Evolutionary conservation across 805 yeast genomes (phyloP).

Genomic region (Saturnispora zaruensis): DNA sequence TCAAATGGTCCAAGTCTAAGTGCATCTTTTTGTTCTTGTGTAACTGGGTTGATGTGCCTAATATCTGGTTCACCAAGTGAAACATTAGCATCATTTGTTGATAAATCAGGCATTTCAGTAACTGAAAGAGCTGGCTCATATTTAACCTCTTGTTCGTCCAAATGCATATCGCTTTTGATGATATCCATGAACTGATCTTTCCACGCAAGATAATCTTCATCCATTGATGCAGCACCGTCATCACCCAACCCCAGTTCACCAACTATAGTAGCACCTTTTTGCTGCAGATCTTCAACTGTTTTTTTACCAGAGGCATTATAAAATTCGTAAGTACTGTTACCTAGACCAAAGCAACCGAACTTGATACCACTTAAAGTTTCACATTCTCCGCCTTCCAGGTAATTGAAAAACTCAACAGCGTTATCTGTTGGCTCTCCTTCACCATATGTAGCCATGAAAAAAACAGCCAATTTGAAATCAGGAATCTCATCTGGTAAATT

Average conservation of each 20-base stretch:
- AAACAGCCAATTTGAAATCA: slow-evolving; percentile 36
- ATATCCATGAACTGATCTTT: slow-evolving; percentile 67
- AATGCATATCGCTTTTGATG: slow-evolving; percentile 1
- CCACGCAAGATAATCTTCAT: slow-evolving; percentile 88
- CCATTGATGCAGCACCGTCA: slow-evolving; percentile 83
- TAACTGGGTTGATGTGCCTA: slow-evolving; percentile 33
- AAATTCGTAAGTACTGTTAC: slow-evolving; percentile 84
- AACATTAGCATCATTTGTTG: slow-evolving; percentile 26
- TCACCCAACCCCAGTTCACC: slow-evolving; percentile 81
- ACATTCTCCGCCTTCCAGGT: slow-evolving; percentile 18
- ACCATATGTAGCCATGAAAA: slow-evolving; percentile 85
- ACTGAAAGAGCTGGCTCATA: slow-evolving; percentile 56
- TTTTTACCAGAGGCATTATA: slow-evolving; percentile 73
- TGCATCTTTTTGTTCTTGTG: slow-evolving; percentile 11
- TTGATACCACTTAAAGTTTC: neutral
- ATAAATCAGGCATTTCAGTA: slow-evolving; percentile 18
- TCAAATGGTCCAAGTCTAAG: slow-evolving; percentile 21
- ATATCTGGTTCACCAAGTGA: slow-evolving; percentile 78
- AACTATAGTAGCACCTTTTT: slow-evolving; percentile 53
- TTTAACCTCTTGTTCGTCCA: slow-evolving; percentile 7
- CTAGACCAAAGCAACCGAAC: slow-evolving; percentile 78
- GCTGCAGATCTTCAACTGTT: slow-evolving; percentile 38
- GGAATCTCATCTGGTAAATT: slow-evolving; percentile 51
- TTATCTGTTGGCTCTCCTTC: slow-evolving; percentile 97
- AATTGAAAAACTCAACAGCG: slow-evolving; percentile 60